These are phyloP conservation scores for Pterocarpus santalinus DNA, from an alignment of 306 rosid genomes.

Conservation along the genomic window DNA sequence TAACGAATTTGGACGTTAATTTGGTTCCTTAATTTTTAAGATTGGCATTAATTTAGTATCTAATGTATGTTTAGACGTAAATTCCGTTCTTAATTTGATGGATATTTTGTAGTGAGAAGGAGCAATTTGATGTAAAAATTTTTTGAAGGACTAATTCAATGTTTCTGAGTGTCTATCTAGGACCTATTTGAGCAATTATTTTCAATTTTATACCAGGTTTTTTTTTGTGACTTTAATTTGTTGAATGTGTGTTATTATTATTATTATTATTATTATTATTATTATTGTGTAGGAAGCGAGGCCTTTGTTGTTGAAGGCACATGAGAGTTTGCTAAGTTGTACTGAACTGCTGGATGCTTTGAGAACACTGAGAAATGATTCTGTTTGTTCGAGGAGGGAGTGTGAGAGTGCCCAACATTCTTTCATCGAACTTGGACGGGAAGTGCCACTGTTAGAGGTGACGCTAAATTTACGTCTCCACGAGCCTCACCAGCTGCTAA, in stretches of 20 bases:
- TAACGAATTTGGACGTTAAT: too few relatives aligned
- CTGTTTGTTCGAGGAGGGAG: conserved; percentile 29
- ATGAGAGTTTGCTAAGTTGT: conserved; percentile 63
- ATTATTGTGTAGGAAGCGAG: conserved; percentile 67
- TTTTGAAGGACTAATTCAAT: too few relatives aligned
- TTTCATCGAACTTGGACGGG: conserved; percentile 66
- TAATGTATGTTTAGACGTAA: neutral
- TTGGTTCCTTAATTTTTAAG: too few relatives aligned
- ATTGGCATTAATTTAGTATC: too few relatives aligned
- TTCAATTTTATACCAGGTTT: too few relatives aligned
- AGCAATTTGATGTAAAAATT: too few relatives aligned
- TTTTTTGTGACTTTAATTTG: neutral
- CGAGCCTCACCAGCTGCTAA: conserved; percentile 25
- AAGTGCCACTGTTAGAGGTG: conserved; percentile 67
- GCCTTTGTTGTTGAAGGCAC: conserved; percentile 73
- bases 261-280: too few relatives aligned
- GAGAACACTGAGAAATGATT: conserved; percentile 57
- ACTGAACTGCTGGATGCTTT: conserved; percentile 62
- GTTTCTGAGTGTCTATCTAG: too few relatives aligned
- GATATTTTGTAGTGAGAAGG: too few relatives aligned
- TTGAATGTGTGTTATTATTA: neutral
- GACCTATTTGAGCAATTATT: too few relatives aligned
- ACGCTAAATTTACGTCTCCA: conserved; percentile 53
- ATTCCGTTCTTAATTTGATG: too few relatives aligned
- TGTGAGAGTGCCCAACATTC: conserved; percentile 52